phyloP scores from a whole-genome alignment of 2,329 filamentous ascomycete species.

The Cordyceps militaris region DNA sequence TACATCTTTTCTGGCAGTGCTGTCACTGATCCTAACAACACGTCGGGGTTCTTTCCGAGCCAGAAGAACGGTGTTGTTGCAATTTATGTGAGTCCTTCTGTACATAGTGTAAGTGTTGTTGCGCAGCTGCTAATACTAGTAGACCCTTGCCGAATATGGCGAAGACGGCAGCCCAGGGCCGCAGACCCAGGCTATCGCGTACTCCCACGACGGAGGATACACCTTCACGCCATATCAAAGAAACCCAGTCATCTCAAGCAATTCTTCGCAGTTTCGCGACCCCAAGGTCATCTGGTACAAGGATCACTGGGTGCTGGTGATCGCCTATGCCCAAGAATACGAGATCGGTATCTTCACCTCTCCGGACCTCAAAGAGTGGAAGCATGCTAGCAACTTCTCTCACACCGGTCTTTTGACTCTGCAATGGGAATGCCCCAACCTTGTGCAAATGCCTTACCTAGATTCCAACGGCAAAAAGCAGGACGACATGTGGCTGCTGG shows the following conservation, averaged over 20 bases:
- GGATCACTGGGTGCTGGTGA: slow-evolving; percentile 49
- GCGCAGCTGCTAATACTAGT: slow-evolving; percentile 16
- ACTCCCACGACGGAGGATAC: slow-evolving; percentile 54
- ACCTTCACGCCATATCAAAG: slow-evolving; percentile 51
- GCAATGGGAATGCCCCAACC: slow-evolving; percentile 58
- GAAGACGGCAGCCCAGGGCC: slow-evolving; percentile 13
- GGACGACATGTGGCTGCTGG: slow-evolving; percentile 34
- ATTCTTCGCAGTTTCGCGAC: slow-evolving; percentile 53
- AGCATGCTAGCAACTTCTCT: slow-evolving; percentile 44
- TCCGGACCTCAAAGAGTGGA: slow-evolving; percentile 52
- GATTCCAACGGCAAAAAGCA: slow-evolving; percentile 27
- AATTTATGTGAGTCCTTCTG: slow-evolving; percentile 24
- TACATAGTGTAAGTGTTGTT: slow-evolving; percentile 24
- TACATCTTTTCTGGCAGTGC: slow-evolving; percentile 48
- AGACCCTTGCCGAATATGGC: slow-evolving; percentile 20
- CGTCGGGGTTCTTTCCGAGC: slow-evolving; percentile 56
- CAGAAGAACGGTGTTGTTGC: slow-evolving; percentile 56
- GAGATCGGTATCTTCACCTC: slow-evolving; percentile 56
- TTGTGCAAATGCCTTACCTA: slow-evolving; percentile 45
- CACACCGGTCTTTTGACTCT: slow-evolving; percentile 43
- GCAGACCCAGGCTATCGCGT: slow-evolving; percentile 54
- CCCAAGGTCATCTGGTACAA: slow-evolving; percentile 57
- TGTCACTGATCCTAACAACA: slow-evolving; percentile 57
- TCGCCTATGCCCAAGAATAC: slow-evolving; percentile 46
- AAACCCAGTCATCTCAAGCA: slow-evolving; percentile 54